Evolutionary conservation across 768 basidiomycete genomes (phyloP), one percentile per base, ranked within the genome.

Genomic region (Harrya chromipes): DNA sequence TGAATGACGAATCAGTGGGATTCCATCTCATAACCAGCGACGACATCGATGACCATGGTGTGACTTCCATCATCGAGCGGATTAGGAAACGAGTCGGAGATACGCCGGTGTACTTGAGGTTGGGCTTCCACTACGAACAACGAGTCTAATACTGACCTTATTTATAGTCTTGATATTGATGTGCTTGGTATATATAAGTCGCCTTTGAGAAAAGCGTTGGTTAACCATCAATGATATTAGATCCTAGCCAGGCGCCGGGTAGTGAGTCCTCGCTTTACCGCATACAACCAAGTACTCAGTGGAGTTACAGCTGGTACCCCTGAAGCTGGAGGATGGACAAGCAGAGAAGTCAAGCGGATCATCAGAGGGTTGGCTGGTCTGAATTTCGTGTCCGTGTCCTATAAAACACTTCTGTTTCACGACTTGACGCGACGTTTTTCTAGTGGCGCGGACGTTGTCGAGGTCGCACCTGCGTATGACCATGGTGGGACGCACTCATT

Each of bases 311-410:
- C 90, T 49, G 88, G 90, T 13, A 91, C 90, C 1, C 90, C 90
- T 13, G 90, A 92, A 65, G 75, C 84, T 2, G 90, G 90, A 27
- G 90, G 90, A 12, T 90, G 87, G 88, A 89, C 90, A 4, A 84
- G 81, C 17, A 80, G 89, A 41, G 90, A 91, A 68, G 74, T 89
- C 36, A 90, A 90, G 59, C 79, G 86, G 31, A 87, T 90, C 57
- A 74, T 91, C 43, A 80, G 90, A 50, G 90, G 90, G 13, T 74
- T 92, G 12, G 80, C 80, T 2, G 88, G 88, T 5, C 70, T 93
- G 29, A 89, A 90, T 63, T 83, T 90, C 49, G 82, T 91, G 88
- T 89, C 70, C 40, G 56, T 52, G 23, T 27, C 23, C 17, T 20
- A 33, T 19, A 16, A 3, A 17, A 29, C 5, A 0, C 4, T 1